Evolutionary conservation across 202 grass and related monocot species (phyloP), one percentile per base, ranked within the genome.

Genomic region (Sporobolus alterniflorus): DNA sequence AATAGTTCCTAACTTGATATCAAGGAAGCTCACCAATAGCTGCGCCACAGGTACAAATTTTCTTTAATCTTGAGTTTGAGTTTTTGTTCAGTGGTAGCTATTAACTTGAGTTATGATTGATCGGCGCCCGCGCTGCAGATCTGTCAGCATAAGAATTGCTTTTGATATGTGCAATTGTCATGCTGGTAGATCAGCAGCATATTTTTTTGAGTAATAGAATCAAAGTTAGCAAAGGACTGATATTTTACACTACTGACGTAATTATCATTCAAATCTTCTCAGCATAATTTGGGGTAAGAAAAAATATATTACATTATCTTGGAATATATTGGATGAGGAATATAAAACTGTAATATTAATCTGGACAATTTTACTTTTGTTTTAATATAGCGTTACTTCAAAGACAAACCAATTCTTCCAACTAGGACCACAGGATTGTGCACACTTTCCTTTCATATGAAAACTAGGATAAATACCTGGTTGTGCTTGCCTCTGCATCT

Each of bases 1-100:
- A n/a, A n/a, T n/a, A n/a, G 91, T 97, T 46, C 91, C 91, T 26
- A 97, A 97, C 85, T 83, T 94, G 82, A 94, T 97, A 82, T 94
- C 94, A 68, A 90, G 91, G 82, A 94, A 94, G 71, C 87, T 94
- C 68, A 97, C 89, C 28, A 97, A 97, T 57, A 94, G 91, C 86
- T 91, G 87, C 63, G 94, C 94, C 46, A 97, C 94, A 88, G 91
- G 94, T 97, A 84, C 56, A 46, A 2, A 14, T 42, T 67, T 83
- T 69, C 3, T 43, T 30, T 43, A 21, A 41, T 65, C 10, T 82
- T 76, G 3, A 64, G 41, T 78, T 52, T 61, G 41, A 17, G 7
- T 76, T 30, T 76, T 76, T 73, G 25, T 64, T 73, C 40, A 7
- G 3, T 73, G 21, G 14, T 32, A 62, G 20, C 22, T 44, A 30